phyloP scores from a whole-genome alignment of 768 basidiomycete genomes.

The Mycena venus region DNA sequence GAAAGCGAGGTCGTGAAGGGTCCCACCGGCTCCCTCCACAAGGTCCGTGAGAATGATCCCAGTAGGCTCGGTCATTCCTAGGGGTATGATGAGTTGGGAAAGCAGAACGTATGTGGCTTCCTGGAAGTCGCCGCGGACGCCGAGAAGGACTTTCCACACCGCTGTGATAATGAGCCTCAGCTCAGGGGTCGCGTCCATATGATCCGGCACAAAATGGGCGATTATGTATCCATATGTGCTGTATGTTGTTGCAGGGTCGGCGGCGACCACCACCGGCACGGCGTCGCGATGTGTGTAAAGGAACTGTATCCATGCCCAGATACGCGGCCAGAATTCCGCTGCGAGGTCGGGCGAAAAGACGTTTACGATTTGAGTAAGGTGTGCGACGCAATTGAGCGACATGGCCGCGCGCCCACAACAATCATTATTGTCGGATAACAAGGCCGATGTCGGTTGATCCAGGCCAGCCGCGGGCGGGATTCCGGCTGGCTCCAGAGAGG shows the following conservation, averaged over 20 bases:
- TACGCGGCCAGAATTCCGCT: conserved; percentile 7
- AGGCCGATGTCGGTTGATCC: not conserved
- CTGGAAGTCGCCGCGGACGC: conserved; percentile 8
- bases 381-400: conserved; percentile 10
- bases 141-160: conserved; percentile 9
- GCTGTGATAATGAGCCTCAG: conserved; percentile 9
- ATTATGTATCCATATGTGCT: conserved; percentile 11
- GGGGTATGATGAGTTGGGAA: not conserved
- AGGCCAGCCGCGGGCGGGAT: not conserved
- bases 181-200: not conserved
- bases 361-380: not conserved
- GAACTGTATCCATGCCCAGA: conserved; percentile 12
- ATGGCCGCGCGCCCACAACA: conserved; percentile 1
- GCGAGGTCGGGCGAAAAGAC: not conserved
- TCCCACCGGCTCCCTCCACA: conserved; percentile 8
- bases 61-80: not conserved
- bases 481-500: conserved; percentile 1
- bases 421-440: not conserved
- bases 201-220: conserved; percentile 9
- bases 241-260: conserved; percentile 5
- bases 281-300: conserved; percentile 6
- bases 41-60: not conserved
- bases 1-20: not conserved
- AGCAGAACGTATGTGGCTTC: conserved; percentile 8
- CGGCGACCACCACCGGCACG: not conserved